Base-by-base conservation (phyloP, 2,329 filamentous ascomycete genomes). In the Monilinia vaccinii-corymbosi region DNA sequence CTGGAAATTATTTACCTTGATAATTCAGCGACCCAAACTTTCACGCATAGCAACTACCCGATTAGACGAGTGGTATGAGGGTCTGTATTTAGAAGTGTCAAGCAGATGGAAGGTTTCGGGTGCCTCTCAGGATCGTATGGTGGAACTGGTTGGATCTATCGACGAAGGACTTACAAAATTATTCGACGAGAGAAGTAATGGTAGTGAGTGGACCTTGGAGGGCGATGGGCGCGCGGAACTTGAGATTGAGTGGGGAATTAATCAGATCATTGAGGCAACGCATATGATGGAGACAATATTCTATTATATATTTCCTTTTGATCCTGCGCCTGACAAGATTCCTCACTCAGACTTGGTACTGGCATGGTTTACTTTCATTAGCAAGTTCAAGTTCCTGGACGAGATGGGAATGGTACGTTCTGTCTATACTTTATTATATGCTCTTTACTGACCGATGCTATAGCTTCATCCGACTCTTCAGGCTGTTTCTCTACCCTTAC, bases 211-310 rank as follows among this genome's bases (percentile, higher is more conserved):
- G 79, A 70, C 77, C 55, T 61, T 64, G 62, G 71, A 76, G 44
- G 69, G 76, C 42, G 73, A 77, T 56, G 74, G 75, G 42, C 77
- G 79, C 1, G 83, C 84, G 28, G 79, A 81, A 40, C 66, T 82
- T 13, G 79, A 81, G 62, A 52, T 79, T 8, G 77, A 81, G 56
- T 93, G 87, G 84, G 73, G 81, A 28, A 78, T 79, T 58, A 84
- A 80, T 6, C 75, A 85, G 31, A 75, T 91, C 25, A 83, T 84
- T 16, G 90, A 96, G 72, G 80, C 87, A 47, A 77, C 88, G 44
- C 88, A 94, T 69, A 80, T 86, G 45, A 77, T 94, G 73, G 86
- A 90, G 52, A 78, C 91, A 18, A 75, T 91, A 28, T 89, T 92
- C 66, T 80, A 90, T 65, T 78, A 88, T 23, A 74, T 91, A 38